Percentiles rank a stretch among this genome's conserved stretches.
These are phyloP conservation scores for Ottelia alismoides DNA, from an alignment of 106 monocot genomes.

Conservation along the genomic window DNA sequence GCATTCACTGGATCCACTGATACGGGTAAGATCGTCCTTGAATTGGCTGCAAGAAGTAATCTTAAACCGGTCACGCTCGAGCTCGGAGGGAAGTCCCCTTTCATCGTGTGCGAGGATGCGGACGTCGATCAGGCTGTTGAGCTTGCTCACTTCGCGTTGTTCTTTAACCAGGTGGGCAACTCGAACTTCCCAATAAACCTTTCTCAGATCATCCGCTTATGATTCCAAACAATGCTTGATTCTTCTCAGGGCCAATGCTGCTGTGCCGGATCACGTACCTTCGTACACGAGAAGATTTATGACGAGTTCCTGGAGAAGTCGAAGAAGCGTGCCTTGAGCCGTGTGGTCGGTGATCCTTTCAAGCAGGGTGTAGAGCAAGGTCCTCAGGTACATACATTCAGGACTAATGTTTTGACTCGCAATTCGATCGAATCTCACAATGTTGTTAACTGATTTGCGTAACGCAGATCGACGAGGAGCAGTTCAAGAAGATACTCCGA, in stretches of 20 bases:
- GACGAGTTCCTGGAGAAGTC: slow-evolving; percentile 91
- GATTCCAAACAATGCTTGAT: background rate
- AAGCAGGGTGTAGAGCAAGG: slow-evolving; percentile 89
- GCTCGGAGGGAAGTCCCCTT: slow-evolving; percentile 69
- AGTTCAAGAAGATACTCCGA: slow-evolving; percentile 61
- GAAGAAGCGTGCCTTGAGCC: slow-evolving; percentile 64
- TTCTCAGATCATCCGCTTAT: background rate
- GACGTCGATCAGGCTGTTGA: slow-evolving; percentile 84
- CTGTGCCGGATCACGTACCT: slow-evolving; percentile 86
- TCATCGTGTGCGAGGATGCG: slow-evolving; percentile 78
- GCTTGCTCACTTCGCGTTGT: slow-evolving; percentile 88
- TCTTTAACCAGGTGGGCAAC: slow-evolving; percentile 74
- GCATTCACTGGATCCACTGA: slow-evolving; percentile 91
- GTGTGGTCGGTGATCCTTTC: slow-evolving; percentile 89
- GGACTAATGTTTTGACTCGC: background rate
- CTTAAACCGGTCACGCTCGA: slow-evolving; percentile 86
- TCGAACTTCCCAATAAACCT: background rate
- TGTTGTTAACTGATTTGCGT: background rate
- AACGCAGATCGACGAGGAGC: slow-evolving; percentile 66
- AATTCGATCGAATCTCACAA: background rate
- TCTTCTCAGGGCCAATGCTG: slow-evolving; percentile 81
- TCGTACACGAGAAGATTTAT: slow-evolving; percentile 78
- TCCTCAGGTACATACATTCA: slow-evolving; percentile 74
- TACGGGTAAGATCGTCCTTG: slow-evolving; percentile 82
- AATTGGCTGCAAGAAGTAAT: slow-evolving; percentile 91